Conservation (phyloP, 805 yeast species). For the Candida sakaeoensis region DNA sequence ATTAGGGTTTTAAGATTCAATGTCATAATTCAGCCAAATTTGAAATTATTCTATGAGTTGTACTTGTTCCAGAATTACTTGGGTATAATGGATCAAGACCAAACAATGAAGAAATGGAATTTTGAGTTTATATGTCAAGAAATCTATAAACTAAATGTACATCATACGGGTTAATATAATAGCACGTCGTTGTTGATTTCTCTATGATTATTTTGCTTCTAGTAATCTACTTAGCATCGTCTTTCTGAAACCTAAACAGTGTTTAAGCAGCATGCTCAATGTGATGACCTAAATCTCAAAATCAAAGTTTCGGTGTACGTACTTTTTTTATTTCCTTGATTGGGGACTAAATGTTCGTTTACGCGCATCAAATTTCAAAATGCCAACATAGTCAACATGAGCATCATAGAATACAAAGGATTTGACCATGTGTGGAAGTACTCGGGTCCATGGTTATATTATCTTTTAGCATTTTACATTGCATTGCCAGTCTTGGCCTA, state of each 20-base stretch:
- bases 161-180: constrained; percentile 19
- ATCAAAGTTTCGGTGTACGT: too few species aligned
- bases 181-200: too few species aligned
- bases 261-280: too few species aligned
- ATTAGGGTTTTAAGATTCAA: constrained; percentile 38
- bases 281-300: too few species aligned
- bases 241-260: too few species aligned
- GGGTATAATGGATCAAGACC: constrained; percentile 10
- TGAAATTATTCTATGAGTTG: constrained; percentile 36
- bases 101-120: constrained; percentile 13
- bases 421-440: constrained; percentile 19
- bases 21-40: constrained; percentile 41
- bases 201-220: too few species aligned
- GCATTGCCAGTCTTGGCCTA: constrained; percentile 43
- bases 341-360: too few species aligned
- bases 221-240: too few species aligned
- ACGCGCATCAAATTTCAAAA: not conserved
- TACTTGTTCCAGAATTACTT: constrained; percentile 25
- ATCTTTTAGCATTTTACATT: constrained; percentile 44
- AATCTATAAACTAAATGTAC: constrained; percentile 24
- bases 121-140: constrained; percentile 31
- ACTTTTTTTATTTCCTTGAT: too few species aligned
- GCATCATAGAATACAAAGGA: constrained; percentile 7
- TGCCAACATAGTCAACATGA: not conserved
- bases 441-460: constrained; percentile 40